A percentile compares a stretch with the other conserved stretches of the same genome.
phyloP scores from a whole-genome alignment of 345 rosid species.

The Streptanthus diversifolius region DNA sequence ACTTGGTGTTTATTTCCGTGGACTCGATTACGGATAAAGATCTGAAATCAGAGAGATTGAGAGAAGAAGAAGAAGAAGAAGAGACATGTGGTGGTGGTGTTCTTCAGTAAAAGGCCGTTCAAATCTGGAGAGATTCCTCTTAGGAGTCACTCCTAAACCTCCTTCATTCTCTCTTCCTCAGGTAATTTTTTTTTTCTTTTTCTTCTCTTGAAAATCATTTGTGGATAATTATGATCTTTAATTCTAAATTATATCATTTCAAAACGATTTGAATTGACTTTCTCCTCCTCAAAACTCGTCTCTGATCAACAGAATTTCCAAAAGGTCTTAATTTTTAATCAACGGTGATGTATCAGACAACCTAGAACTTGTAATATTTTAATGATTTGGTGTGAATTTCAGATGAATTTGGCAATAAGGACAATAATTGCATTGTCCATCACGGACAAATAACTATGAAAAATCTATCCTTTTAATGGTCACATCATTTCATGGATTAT shows the following conservation, averaged over 20 bases:
- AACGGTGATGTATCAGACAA: conserved; percentile 15
- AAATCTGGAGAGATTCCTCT: conserved; percentile 36
- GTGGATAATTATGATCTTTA: background rate
- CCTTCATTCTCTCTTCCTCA: conserved; percentile 23
- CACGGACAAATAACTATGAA: background rate
- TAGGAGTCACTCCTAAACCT: conserved; percentile 37
- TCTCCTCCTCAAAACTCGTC: background rate
- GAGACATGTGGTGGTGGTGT: conserved; percentile 39
- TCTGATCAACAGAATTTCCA: background rate
- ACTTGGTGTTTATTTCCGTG: background rate
- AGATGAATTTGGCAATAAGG: conserved; percentile 5
- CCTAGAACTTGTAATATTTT: conserved; percentile 1
- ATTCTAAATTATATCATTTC: background rate
- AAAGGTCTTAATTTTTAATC: conserved; percentile 2
- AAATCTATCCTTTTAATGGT: conserved; percentile 12
- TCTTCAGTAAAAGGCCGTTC: conserved; percentile 34
- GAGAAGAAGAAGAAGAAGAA: background rate
- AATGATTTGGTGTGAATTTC: conserved; percentile 13
- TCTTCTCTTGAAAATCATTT: background rate
- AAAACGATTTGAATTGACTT: background rate
- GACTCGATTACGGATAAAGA: conserved; percentile 10
- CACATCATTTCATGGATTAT: conserved; percentile 30
- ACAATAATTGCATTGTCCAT: conserved; percentile 38
- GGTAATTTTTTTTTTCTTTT: background rate
- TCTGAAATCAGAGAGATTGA: background rate